Evolutionary conservation across 495 filamentous ascomycete species (phyloP).

Genomic region (Penicillium canariense): DNA sequence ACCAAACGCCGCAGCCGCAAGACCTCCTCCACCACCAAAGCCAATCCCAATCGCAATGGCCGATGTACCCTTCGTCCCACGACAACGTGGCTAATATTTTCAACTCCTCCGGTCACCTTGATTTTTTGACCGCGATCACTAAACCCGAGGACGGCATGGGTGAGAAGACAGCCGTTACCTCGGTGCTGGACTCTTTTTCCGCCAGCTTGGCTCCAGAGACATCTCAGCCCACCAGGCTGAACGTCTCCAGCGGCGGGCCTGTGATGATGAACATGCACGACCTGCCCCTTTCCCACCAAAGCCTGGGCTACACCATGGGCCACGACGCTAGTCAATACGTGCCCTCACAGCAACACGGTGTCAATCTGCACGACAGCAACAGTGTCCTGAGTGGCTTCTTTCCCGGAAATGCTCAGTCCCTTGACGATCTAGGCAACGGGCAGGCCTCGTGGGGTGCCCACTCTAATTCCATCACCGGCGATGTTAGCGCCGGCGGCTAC

Average conservation of each 20-base stretch:
- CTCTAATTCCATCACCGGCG: constrained; percentile 31
- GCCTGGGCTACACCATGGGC: constrained; percentile 34
- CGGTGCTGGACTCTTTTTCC: constrained; percentile 42
- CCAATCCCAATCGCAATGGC: constrained; percentile 38
- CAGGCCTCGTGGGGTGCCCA: constrained; percentile 40
- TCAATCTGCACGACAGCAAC: constrained; percentile 38
- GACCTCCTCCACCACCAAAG: constrained; percentile 31
- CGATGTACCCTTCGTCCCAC: constrained; percentile 36
- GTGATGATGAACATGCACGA: constrained; percentile 45
- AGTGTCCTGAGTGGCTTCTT: constrained; percentile 37
- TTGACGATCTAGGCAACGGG: constrained; percentile 38
- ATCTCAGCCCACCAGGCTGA: constrained; percentile 33
- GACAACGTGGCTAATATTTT: constrained; percentile 41
- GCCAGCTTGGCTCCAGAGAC: constrained; percentile 33
- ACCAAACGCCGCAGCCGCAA: constrained; percentile 37
- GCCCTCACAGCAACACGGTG: constrained; percentile 31
- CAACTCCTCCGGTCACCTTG: constrained; percentile 33
- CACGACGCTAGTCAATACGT: constrained; percentile 38
- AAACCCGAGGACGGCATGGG: constrained; percentile 37
- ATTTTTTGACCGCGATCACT: constrained; percentile 39
- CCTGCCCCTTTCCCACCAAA: constrained; percentile 36
- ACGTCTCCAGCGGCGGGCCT: constrained; percentile 29
- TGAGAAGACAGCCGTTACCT: constrained; percentile 42
- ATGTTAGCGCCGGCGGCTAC: constrained; percentile 34
- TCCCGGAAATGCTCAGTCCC: constrained; percentile 27